Percentiles rank a stretch among this genome's conserved stretches.
phyloP scores from a whole-genome alignment of 2,329 filamentous ascomycete genomes.

The Trichoderma semiorbis region DNA sequence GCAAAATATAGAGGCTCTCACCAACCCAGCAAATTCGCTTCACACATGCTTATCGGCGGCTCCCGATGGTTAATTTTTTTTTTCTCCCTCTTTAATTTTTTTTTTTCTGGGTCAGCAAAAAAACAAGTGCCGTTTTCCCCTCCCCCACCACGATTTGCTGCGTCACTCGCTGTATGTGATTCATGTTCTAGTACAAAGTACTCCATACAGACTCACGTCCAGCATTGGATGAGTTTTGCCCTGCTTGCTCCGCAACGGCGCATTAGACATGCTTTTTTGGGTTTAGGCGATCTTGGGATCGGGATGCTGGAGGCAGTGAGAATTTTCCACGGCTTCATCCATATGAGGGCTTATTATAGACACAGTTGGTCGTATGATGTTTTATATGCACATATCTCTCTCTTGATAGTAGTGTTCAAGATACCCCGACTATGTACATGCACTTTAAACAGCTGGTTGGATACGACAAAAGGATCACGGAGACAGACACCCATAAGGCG shows the following conservation, averaged over 20 bases:
- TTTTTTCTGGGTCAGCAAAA: not conserved
- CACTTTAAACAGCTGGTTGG: not conserved
- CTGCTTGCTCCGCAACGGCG: not conserved
- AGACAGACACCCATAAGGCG: not conserved
- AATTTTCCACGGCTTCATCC: not conserved
- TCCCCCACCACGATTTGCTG: constrained; percentile 1
- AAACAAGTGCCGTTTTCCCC: not conserved
- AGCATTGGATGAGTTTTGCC: not conserved
- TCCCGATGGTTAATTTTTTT: constrained; percentile 22
- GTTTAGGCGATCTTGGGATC: not conserved
- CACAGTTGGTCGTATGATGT: not conserved
- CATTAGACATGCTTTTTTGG: not conserved
- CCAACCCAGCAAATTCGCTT: not conserved
- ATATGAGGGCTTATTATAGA: not conserved
- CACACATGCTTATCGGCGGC: constrained; percentile 15
- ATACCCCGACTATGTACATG: not conserved
- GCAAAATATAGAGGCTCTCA: constrained; percentile 10
- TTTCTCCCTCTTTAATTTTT: constrained; percentile 17
- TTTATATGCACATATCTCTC: not conserved
- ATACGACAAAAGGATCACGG: not conserved
- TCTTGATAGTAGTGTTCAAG: not conserved
- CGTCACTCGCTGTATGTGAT: not conserved
- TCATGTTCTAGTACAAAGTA: not conserved
- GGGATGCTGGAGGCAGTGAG: not conserved
- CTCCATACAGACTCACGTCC: not conserved